A percentile compares a stretch with the other conserved stretches of the same genome.
Conservation (phyloP, 495 filamentous ascomycete genomes). For the Neurospora terricola region DNA sequence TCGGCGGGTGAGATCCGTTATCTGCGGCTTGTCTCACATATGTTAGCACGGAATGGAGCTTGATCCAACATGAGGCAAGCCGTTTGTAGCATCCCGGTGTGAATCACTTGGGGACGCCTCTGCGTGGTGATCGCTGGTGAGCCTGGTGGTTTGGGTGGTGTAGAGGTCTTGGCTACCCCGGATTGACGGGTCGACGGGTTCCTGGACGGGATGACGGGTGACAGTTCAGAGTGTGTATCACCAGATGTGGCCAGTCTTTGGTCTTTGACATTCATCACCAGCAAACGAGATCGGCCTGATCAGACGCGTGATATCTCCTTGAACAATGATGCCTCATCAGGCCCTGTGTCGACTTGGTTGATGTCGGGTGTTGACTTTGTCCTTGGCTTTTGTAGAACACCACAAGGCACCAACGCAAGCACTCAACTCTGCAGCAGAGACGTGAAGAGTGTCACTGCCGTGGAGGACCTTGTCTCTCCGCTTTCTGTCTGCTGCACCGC, state of each 20-base stretch:
- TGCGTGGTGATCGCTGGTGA: neutral
- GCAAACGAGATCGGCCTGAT: neutral
- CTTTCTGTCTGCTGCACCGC: neutral
- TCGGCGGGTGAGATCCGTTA: neutral
- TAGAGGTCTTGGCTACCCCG: neutral
- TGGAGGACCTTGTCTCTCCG: neutral
- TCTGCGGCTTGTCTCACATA: neutral
- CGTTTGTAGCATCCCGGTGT: neutral
- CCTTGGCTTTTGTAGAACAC: neutral
- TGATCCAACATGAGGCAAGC: neutral
- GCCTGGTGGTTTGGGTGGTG: neutral
- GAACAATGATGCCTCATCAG: neutral
- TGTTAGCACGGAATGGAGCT: neutral
- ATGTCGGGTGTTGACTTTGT: neutral
- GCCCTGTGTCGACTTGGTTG: slow-evolving; percentile 12
- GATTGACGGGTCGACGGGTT: neutral
- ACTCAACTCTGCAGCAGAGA: neutral
- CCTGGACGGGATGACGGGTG: neutral
- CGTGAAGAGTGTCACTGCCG: neutral
- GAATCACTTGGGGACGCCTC: neutral
- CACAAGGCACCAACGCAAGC: neutral
- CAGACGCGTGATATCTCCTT: neutral
- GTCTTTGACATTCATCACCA: too few relatives aligned
- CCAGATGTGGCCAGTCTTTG: neutral
- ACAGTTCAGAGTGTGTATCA: neutral